phyloP scores from a whole-genome alignment of 1,284 basidiomycete genomes.

The Marasmius tenuissimus region DNA sequence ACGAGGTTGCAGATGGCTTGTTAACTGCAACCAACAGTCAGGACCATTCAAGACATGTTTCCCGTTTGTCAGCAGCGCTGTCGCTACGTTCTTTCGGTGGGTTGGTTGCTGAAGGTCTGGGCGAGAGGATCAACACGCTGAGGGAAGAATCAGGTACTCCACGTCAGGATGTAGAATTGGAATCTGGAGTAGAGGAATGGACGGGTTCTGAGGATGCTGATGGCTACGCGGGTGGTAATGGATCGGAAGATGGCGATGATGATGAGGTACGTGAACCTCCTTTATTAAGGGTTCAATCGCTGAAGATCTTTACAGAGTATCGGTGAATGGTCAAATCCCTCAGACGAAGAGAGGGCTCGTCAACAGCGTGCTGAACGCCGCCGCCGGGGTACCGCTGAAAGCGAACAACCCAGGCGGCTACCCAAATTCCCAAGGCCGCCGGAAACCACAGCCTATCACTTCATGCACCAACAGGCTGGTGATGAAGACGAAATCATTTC shows the following conservation, averaged over 20 bases:
- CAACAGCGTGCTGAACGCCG: conserved; percentile 64
- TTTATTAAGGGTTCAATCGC: conserved; percentile 10
- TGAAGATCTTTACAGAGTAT: conserved; percentile 53
- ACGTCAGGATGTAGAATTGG: conserved; percentile 17
- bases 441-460: conserved; percentile 39
- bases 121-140: conserved; percentile 27
- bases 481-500: conserved; percentile 72
- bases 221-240: conserved; percentile 38
- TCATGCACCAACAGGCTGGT: conserved; percentile 20
- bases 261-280: conserved; percentile 12
- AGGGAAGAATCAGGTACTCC: conserved; percentile 7
- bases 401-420: conserved; percentile 60
- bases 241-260: conserved; percentile 61
- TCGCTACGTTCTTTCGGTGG: conserved; percentile 66
- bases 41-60: conserved; percentile 70
- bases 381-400: conserved; percentile 44
- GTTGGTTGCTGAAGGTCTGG: conserved; percentile 27
- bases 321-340: conserved; percentile 86
- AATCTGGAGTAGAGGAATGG: conserved; percentile 65
- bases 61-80: conserved; percentile 62
- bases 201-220: conserved; percentile 74
- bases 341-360: conserved; percentile 78
- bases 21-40: conserved; percentile 50
- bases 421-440: conserved; percentile 80
- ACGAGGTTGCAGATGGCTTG: conserved; percentile 28